Base-by-base conservation (phyloP, 352 stramenopile genomes). In the Phytopythium litorale region DNA sequence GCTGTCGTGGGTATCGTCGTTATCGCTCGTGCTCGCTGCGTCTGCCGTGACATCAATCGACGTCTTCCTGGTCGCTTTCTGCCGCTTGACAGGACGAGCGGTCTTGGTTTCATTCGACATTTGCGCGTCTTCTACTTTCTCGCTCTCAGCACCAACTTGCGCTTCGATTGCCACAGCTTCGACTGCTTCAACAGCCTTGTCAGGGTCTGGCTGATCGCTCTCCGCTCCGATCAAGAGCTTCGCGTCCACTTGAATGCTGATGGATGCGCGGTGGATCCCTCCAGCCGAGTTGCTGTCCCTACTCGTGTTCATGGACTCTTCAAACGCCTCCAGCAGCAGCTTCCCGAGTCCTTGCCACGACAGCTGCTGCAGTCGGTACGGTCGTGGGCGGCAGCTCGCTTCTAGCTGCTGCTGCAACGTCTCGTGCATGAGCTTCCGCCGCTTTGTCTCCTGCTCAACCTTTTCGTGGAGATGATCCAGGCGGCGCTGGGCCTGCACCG, bases 251-350 rank as follows among this genome's bases (percentile, higher is more conserved):
- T 58, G 6, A 33, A 62, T 58, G 8, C 55, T 40, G 13, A 64
- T 62, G 68, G 15, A 25, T 54, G 28, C 67, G 56, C 1, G 57
- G 7, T 60, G 58, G 35, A 87, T 79, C n/a, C 68, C 40, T 28
- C 80, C 58, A 11, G 48, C 45, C 5, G 64, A 67, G 38, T 62
- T 63, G 30, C 65, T 15, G 9, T 70, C 67, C 51, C 71, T 42
- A 21, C 16, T 16, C 7, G 30, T 1, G 6, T 59, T 15, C 35
- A 59, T 73, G 13, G 70, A 71, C 7, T 91, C 82, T 32, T 91
- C 79, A 57, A 84, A 89, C 2, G 78, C 77, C 64, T 87, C 70
- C 19, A 91, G 64, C 38, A 91, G 61, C 11, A 91, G 42, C 64
- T 86, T 79, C 1, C 82, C 82, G 4, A 91, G 58, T 23, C 43